Evolutionary conservation across 2,329 filamentous ascomycete genomes (phyloP).

Genomic region (Ampelomyces quisqualis): DNA sequence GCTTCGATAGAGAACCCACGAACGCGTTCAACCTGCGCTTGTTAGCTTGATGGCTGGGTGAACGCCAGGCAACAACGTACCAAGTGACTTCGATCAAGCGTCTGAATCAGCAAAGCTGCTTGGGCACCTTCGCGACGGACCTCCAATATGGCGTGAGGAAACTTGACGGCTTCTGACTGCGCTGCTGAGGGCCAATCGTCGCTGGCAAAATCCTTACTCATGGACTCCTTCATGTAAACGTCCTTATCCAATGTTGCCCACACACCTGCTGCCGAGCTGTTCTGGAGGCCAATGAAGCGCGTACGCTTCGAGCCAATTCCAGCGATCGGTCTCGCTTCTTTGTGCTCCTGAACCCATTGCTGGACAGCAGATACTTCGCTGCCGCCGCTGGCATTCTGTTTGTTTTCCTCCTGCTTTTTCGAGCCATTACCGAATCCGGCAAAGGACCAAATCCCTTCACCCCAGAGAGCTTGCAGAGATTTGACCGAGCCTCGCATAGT

Average conservation of each 20-base stretch:
- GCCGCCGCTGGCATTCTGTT: slow-evolving; percentile 2
- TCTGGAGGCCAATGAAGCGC: slow-evolving; percentile 52
- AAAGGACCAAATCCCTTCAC: slow-evolving; percentile 18
- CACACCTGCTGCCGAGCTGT: slow-evolving; percentile 45
- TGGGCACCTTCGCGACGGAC: slow-evolving; percentile 52
- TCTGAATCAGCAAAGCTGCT: slow-evolving; percentile 44
- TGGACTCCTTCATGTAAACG: slow-evolving; percentile 45
- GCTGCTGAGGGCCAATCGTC: slow-evolving; percentile 36
- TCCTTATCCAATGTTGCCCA: slow-evolving; percentile 54
- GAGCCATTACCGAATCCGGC: slow-evolving; percentile 13
- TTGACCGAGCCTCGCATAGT: slow-evolving; percentile 47
- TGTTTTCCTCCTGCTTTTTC: slow-evolving; percentile 3
- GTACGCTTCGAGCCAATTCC: slow-evolving; percentile 49
- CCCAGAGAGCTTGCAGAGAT: slow-evolving; percentile 45
- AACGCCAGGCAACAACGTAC: slow-evolving; percentile 31
- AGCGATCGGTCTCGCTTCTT: slow-evolving; percentile 50
- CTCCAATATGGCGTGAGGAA: slow-evolving; percentile 55
- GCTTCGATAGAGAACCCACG: slow-evolving; percentile 57
- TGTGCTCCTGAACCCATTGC: slow-evolving; percentile 49
- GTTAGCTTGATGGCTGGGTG: slow-evolving; percentile 20
- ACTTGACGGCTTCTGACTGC: slow-evolving; percentile 31
- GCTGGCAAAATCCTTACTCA: slow-evolving; percentile 28
- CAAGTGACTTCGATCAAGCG: slow-evolving; percentile 51
- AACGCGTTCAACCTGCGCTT: slow-evolving; percentile 49
- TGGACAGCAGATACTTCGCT: slow-evolving; percentile 33